A percentile compares a stretch with the other conserved stretches of the same genome.
phyloP scores from a whole-genome alignment of 768 basidiomycete genomes.

The Panus rudis region DNA sequence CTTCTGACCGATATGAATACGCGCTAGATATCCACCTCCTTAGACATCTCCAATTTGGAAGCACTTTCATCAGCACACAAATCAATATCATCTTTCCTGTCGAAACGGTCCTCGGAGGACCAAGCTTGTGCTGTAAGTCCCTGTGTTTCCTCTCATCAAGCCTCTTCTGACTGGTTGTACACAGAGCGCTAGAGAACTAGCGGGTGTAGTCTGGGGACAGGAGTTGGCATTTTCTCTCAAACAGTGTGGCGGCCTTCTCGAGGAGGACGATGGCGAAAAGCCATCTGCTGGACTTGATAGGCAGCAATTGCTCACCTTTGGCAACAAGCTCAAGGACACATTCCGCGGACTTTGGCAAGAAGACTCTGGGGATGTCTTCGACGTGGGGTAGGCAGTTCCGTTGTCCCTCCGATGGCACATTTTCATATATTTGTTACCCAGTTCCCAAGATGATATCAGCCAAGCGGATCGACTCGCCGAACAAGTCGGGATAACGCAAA shows the following conservation, averaged over 20 bases:
- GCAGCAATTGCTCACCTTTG: conserved; percentile 40
- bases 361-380: conserved; percentile 65
- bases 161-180: conserved; percentile 4
- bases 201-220: conserved; percentile 72
- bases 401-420: background rate
- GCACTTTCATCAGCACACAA: conserved; percentile 55
- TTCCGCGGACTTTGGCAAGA: conserved; percentile 73
- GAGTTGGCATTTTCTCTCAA: conserved; percentile 71
- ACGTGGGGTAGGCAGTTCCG: conserved; percentile 53
- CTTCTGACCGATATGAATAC: background rate
- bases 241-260: conserved; percentile 45
- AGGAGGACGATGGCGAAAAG: conserved; percentile 29
- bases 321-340: conserved; percentile 51
- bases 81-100: conserved; percentile 59
- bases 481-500: conserved; percentile 70
- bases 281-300: conserved; percentile 27
- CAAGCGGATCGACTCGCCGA: conserved; percentile 67
- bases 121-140: conserved; percentile 70
- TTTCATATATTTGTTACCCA: conserved; percentile 18
- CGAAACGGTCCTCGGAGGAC: conserved; percentile 67
- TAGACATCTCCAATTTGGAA: conserved; percentile 47
- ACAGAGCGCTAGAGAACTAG: conserved; percentile 80
- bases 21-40: conserved; percentile 39
- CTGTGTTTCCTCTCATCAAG: background rate
- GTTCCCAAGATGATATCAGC: conserved; percentile 63